Base-by-base conservation (phyloP, 2,329 filamentous ascomycete genomes). In the Fusarium subglutinans region DNA sequence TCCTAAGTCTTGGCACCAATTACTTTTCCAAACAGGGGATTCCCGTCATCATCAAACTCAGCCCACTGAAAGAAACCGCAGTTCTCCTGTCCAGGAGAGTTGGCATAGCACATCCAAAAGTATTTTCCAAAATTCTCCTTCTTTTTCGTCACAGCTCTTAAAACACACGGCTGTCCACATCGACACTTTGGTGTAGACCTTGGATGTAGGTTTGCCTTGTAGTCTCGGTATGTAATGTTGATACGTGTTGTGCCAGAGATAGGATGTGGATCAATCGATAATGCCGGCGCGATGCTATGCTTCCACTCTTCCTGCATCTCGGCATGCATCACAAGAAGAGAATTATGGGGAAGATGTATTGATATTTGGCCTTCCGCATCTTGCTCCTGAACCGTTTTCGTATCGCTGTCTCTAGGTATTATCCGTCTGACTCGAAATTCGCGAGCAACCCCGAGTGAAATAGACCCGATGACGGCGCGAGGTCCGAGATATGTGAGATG, bases 231-330 rank as follows among this genome's bases (percentile, higher is more conserved):
- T 0, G 96, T 99, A 80, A 99, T 89, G 80, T 98, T 98, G 77
- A 99, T 95, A 45, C 96, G 89, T 72, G 90, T 91, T 76, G 91
- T 95, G 2, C 92, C 92, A 0, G 95, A 89, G 3, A 98, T 81
- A 0, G 95, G 94, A 81, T 99, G 96, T 3, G 94, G 94, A 70
- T 95, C 92, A 66, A 98, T 93, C 8, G 91, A 90, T 55, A 88
- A 86, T 0, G 93, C 91, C 0, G 95, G 93, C 0, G 91, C 87
- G 48, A 99, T 93, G 74, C 90, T 89, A 81, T 99, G 96, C 81
- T 98, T 98, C 95, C 95, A 98, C 79, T 93, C 92, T 80, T 98
- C 96, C 80, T 98, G 96, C 94, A 98, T 98, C 80, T 97, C 94
- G 2, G 96, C 95, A 79, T 98, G 95, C 96, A 99, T 98, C 15